A percentile compares a stretch with the other conserved stretches of the same genome.
Evolutionary conservation across 805 yeast genomes (phyloP).

Genomic region (Saccharomyces eubayanus): DNA sequence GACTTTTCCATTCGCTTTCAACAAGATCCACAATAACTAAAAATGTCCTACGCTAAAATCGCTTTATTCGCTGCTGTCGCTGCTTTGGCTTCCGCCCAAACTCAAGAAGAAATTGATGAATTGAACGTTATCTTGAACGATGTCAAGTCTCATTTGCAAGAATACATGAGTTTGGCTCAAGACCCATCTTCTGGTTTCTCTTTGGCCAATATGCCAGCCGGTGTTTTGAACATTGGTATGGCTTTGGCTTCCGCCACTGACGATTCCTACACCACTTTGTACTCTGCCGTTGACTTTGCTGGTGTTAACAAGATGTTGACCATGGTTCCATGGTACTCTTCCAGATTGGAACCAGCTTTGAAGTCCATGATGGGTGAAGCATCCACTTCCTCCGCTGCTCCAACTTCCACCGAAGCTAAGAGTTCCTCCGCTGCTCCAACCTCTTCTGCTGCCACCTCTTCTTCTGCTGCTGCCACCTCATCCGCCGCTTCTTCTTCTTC

Average conservation of each 20-base stretch:
- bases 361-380: conserved; percentile 3
- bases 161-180: conserved; percentile 12
- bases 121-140: conserved; percentile 16
- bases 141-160: conserved; percentile 12
- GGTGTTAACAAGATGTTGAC: conserved; percentile 25
- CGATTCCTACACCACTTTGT: conserved; percentile 30
- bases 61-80: conserved; percentile 17
- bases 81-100: conserved; percentile 13
- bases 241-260: conserved; percentile 28
- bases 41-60: conserved; percentile 11
- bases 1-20: conserved; percentile 9
- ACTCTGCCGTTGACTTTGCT: conserved; percentile 22
- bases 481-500: not conserved
- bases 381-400: conserved; percentile 4
- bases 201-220: conserved; percentile 14
- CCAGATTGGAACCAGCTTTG: conserved; percentile 18
- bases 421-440: conserved; percentile 8
- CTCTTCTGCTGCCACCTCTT: conserved; percentile 7
- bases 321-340: conserved; percentile 31
- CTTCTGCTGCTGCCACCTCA: conserved; percentile 2
- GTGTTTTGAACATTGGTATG: conserved; percentile 17
- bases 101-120: conserved; percentile 15
- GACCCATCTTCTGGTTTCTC: conserved; percentile 11
- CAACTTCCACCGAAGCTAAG: conserved; percentile 1
- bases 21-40: not conserved